These are phyloP conservation scores for Ostreobium quekettii DNA, from an alignment of 139 green algal species.

Conservation along the genomic window DNA sequence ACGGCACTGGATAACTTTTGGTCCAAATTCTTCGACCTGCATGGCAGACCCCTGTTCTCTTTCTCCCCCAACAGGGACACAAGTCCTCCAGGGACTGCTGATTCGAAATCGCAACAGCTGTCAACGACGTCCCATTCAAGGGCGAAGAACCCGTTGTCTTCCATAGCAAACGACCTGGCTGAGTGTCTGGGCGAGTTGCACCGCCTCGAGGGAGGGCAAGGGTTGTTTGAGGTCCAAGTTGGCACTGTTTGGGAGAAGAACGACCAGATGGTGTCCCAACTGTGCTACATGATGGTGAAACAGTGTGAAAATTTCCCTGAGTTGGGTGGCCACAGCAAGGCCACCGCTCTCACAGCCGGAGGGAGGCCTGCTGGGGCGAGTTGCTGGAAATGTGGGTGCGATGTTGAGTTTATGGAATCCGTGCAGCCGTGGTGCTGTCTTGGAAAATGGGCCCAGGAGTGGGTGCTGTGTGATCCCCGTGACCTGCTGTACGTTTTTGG, in stretches of 20 bases:
- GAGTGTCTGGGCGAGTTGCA: background rate
- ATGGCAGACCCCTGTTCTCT: slow-evolving; percentile 30
- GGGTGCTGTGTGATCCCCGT: slow-evolving; percentile 5
- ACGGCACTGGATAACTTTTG: slow-evolving; percentile 46
- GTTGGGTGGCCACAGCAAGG: no score
- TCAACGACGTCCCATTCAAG: background rate
- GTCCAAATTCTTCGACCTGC: slow-evolving; percentile 35
- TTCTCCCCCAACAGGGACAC: background rate
- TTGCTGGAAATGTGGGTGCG: background rate
- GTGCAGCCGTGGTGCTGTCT: background rate
- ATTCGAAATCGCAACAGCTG: background rate
- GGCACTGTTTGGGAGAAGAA: no score
- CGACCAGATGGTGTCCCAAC: no score
- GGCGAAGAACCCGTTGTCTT: background rate
- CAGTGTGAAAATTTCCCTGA: no score
- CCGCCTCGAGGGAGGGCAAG: background rate
- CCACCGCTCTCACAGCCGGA: no score
- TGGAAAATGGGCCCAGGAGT: background rate
- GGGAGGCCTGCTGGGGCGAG: background rate
- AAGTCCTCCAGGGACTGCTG: background rate
- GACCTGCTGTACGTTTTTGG: slow-evolving; percentile 31
- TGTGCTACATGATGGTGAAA: no score
- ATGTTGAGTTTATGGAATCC: slow-evolving; percentile 1
- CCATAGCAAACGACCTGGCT: background rate
- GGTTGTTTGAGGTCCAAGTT: background rate